A percentile compares a stretch with the other conserved stretches of the same genome.
Evolutionary conservation across 306 rosid genomes (phyloP).

Genomic region (Castanea sativa): DNA sequence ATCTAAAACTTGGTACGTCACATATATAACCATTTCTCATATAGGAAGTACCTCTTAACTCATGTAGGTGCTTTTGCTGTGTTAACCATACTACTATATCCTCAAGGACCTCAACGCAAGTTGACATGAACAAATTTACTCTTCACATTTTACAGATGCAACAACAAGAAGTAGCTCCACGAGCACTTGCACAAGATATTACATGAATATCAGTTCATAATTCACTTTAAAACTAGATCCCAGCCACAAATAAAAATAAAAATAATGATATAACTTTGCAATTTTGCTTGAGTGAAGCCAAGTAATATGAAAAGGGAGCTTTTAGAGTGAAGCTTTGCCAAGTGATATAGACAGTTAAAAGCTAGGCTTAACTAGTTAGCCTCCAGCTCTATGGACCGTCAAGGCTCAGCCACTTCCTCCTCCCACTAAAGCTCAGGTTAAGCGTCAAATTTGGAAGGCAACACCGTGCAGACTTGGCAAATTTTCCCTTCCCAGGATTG

Average conservation of each 20-base stretch:
- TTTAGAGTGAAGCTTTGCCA: no score
- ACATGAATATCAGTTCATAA: neutral
- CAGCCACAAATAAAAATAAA: no score
- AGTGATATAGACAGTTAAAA: neutral
- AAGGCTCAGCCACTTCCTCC: constrained; percentile 31
- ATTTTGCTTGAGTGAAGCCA: neutral
- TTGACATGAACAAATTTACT: neutral
- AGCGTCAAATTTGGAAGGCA: constrained; percentile 36
- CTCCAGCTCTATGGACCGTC: neutral
- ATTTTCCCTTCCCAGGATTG: constrained; percentile 16
- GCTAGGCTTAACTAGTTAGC: neutral
- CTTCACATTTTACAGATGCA: neutral
- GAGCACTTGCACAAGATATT: neutral
- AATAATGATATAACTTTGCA: neutral
- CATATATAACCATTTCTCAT: no score
- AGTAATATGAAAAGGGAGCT: neutral
- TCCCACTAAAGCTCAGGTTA: constrained; percentile 30
- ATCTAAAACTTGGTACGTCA: no score
- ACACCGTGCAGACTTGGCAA: constrained; percentile 19
- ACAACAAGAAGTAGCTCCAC: neutral
- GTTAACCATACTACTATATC: no score
- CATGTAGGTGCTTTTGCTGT: no score
- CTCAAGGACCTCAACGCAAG: neutral
- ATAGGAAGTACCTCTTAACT: no score
- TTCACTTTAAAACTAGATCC: neutral